Evolutionary conservation across 2,329 filamentous ascomycete genomes (phyloP).

Genomic region (Juglanconis sp.): DNA sequence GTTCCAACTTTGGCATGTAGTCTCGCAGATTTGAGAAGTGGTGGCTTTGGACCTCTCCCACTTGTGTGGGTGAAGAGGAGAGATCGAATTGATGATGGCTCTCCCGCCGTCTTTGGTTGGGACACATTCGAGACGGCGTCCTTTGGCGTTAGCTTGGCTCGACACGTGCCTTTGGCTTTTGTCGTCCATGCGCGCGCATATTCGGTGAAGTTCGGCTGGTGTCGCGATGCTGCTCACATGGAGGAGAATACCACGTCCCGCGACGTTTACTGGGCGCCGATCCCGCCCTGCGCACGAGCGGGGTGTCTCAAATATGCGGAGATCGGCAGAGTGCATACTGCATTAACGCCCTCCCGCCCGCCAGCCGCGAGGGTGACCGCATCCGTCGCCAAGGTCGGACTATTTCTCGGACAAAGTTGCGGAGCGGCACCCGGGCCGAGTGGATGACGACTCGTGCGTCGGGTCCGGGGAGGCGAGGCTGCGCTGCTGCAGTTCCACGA

Average conservation of each 20-base stretch:
- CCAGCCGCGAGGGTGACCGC: constrained; percentile 5
- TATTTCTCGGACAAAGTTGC: constrained; percentile 17
- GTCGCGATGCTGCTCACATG: no score
- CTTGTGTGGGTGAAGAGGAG: neutral
- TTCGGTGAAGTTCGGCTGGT: no score
- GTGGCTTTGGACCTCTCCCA: neutral
- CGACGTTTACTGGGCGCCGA: neutral
- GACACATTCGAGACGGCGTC: neutral
- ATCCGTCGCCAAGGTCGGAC: constrained; percentile 10
- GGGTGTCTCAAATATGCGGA: constrained; percentile 1
- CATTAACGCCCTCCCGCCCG: neutral
- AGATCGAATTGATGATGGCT: constrained; percentile 1
- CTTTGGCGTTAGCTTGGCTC: neutral
- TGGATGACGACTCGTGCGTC: constrained; percentile 7
- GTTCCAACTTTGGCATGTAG: neutral
- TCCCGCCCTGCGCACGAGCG: neutral
- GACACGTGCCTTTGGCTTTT: no score
- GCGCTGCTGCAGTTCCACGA: neutral
- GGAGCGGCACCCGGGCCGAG: constrained; percentile 11
- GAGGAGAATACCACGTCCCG: no score
- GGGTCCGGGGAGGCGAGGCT: neutral
- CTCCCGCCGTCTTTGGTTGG: neutral
- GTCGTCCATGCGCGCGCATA: no score
- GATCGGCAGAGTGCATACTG: constrained; percentile 8
- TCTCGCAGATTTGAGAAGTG: neutral